Evolutionary conservation across 495 filamentous ascomycete genomes (phyloP), one percentile per base, ranked within the genome.

Genomic region (Daldinia caldariorum): DNA sequence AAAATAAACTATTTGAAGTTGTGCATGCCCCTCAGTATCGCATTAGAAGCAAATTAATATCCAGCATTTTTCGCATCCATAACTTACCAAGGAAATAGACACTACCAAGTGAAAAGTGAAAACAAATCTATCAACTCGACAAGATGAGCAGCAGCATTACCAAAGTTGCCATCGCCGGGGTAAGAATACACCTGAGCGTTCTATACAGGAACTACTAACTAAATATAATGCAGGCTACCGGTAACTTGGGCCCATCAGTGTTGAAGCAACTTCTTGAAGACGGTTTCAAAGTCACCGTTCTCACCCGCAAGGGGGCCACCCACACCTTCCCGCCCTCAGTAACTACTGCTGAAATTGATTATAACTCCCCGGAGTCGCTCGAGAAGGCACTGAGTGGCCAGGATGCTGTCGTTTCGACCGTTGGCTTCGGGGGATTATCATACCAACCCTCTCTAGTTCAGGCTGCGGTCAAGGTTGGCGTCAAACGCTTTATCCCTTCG

Each of bases 401-500:
- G 64, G 87, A 89, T 61, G 83, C 85, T 6, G 77, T 88, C 4
- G 74, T 90, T 37, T 85, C 83, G 16, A 58, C 83, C 10, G 57
- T 90, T n/a, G 75, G 71, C 3, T 45, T 66, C 12, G 45, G 22
- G 0, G 76, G 70, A 0, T 18, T 86, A 20, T 18, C 68, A 0
- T 74, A 74, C 2, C 85, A 89, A 57, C 66, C 77, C 0, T 69
- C 74, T 5, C 77, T 89, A n/a, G 78, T 91, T 34, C 81, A 89
- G 20, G 89, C 89, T 4, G 81, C 87, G 1, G 76, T 83, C 10
- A 79, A 80, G 1, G 86, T 86, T 1, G 80, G 82, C 6, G 83
- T 90, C 9, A 80, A 82, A 65, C 82, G 85, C 14, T 86, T 88
- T 75, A 70, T 90, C 35, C 89, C 88, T 0, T 86, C 84, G 10